Evolutionary conservation across 1,284 basidiomycete genomes (phyloP).

Genomic region (Vanrija sp.): DNA sequence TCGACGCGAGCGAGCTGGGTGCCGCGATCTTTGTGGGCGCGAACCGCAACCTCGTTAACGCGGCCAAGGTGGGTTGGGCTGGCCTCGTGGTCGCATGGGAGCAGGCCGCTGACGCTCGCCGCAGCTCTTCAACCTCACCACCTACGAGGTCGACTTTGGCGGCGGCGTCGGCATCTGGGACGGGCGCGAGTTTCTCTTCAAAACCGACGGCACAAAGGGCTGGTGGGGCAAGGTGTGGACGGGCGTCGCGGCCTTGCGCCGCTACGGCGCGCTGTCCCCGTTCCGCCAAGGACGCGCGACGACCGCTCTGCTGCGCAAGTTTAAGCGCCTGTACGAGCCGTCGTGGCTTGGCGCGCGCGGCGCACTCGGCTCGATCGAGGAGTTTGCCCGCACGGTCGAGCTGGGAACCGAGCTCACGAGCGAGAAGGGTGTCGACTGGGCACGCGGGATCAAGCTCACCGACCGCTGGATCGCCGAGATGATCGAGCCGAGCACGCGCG

Average conservation of each 20-base stretch:
- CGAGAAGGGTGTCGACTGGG: slow-evolving; percentile 60
- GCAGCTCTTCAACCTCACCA: slow-evolving; percentile 67
- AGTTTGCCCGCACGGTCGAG: slow-evolving; percentile 32
- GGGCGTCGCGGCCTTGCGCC: slow-evolving; percentile 65
- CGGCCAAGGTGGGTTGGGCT: slow-evolving; percentile 70
- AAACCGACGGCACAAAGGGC: slow-evolving; percentile 51
- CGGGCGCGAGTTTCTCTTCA: slow-evolving; percentile 66
- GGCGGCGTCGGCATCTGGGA: slow-evolving; percentile 53
- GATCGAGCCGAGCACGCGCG: slow-evolving; percentile 75
- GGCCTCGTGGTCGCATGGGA: slow-evolving; percentile 23
- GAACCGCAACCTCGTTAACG: slow-evolving; percentile 79
- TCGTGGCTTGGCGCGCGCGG: slow-evolving; percentile 31
- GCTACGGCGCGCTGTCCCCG: slow-evolving; percentile 75
- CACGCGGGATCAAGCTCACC: slow-evolving; percentile 52
- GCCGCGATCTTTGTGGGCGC: slow-evolving; percentile 80
- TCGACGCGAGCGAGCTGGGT: slow-evolving; percentile 70
- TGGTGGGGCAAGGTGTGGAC: slow-evolving; percentile 58
- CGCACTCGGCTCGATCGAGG: slow-evolving; percentile 27
- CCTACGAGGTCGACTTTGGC: slow-evolving; percentile 53
- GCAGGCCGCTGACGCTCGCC: too few species aligned
- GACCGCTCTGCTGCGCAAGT: slow-evolving; percentile 20
- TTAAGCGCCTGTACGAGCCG: slow-evolving; percentile 38
- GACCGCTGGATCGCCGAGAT: slow-evolving; percentile 68
- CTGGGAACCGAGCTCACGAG: slow-evolving; percentile 51
- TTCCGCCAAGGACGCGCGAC: slow-evolving; percentile 54